These are phyloP conservation scores for Strobilomyces dryophilus DNA, from an alignment of 768 basidiomycete species.

Conservation along the genomic window DNA sequence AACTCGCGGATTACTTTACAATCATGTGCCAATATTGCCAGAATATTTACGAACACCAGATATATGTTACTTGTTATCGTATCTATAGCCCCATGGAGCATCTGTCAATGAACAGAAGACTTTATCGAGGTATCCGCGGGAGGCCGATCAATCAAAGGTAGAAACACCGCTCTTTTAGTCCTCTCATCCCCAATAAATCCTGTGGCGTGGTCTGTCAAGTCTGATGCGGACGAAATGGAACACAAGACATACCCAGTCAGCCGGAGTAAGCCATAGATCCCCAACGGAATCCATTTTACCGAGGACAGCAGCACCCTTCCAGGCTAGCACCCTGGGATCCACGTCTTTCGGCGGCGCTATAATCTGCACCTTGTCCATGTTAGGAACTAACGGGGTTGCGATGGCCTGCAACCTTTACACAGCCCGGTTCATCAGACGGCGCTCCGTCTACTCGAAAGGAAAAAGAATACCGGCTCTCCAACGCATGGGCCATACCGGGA, in stretches of 20 bases:
- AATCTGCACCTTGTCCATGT: constrained; percentile 86
- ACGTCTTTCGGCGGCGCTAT: constrained; percentile 94
- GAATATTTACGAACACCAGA: not conserved
- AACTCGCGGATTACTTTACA: not conserved
- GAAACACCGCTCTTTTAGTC: constrained; percentile 78
- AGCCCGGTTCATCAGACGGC: constrained; percentile 3
- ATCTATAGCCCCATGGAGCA: not conserved
- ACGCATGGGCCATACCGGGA: constrained; percentile 78
- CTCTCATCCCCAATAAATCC: constrained; percentile 78
- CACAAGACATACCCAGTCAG: constrained; percentile 73
- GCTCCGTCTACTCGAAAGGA: not conserved
- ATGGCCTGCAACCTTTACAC: constrained; percentile 63
- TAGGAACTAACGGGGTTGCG: constrained; percentile 73
- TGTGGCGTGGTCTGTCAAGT: constrained; percentile 28
- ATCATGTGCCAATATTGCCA: constrained; percentile 9
- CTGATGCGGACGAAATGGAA: not conserved
- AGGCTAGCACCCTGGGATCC: constrained; percentile 83
- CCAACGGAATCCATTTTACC: constrained; percentile 87
- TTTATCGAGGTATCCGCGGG: not conserved
- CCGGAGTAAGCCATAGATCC: constrained; percentile 83
- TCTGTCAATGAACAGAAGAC: not conserved
- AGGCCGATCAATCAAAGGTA: constrained; percentile 45
- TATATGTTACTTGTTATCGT: constrained; percentile 12
- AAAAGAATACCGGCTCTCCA: constrained; percentile 71
- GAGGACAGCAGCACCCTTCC: constrained; percentile 93